Evolutionary conservation across 805 yeast genomes (phyloP), one percentile per base, ranked within the genome.

Genomic region (Maudiozyma barnettii): DNA sequence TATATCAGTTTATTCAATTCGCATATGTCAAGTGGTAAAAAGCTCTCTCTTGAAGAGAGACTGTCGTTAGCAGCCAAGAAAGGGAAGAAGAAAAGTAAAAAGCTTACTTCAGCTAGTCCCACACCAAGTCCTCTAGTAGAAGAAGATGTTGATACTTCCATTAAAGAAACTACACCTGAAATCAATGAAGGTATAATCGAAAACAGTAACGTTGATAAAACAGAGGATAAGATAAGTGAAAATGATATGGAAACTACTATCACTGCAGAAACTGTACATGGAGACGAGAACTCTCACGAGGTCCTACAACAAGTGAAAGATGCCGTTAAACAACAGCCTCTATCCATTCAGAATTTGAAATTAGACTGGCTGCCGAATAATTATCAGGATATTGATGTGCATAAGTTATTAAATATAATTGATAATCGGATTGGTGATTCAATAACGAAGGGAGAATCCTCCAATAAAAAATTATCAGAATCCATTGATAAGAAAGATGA

Each of bases 1-100:
- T 26, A 26, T 26, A 9, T 26, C 30, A 12, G 8, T 26, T 12
- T n/a, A n/a, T n/a, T 12, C 8, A 26, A 35, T 3, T 13, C 19
- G 7, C n/a, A 35, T 9, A 50, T 51, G 54, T 44, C 54, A 2
- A 23, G 41, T 26, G 19, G 18, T 53, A 83, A 82, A 61, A 72
- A 90, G 51, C 67, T 86, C 18, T 81, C 95, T 0, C 70, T 91
- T 54, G 95, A 87, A 57, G 96, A 90, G 57, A 72, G 97, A 51
- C 71, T 90, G 45, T 95, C 93, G 1, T 65, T 80, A 51, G 96
- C 96, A 1, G 88, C 95, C 6, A 73, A 76, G 51, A 57, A 65
- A 39, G 67, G 67, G 36, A 57, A 60, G 42, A 58, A 56, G 50
- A 63, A 59, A 49, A 53, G 54, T 44, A 64, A 54, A 49, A 63